A percentile compares a stretch with the other conserved stretches of the same genome.
Evolutionary conservation across 805 yeast species (phyloP).

Genomic region (Spathaspora boniae): DNA sequence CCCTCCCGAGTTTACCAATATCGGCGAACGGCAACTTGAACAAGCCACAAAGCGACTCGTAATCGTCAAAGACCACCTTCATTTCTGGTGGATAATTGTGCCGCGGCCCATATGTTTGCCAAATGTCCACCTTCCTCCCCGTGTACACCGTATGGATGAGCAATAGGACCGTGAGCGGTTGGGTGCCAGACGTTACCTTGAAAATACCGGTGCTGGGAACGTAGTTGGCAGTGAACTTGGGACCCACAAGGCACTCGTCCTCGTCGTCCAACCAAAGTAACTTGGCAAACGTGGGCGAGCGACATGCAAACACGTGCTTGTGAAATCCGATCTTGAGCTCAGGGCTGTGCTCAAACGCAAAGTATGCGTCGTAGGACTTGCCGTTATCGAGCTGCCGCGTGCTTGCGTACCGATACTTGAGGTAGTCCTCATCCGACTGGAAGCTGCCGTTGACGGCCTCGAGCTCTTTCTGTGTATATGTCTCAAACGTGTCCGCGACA

Average conservation of each 20-base stretch:
- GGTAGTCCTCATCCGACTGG: slow-evolving; percentile 8
- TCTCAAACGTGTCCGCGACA: slow-evolving; percentile 16
- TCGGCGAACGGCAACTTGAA: slow-evolving; percentile 5
- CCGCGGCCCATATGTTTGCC: slow-evolving; percentile 37
- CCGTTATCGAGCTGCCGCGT: slow-evolving; percentile 9
- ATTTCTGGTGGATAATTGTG: slow-evolving; percentile 26
- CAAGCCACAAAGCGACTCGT: slow-evolving; percentile 19
- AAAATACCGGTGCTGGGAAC: slow-evolving; percentile 12
- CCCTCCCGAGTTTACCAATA: not conserved
- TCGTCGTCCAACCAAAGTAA: slow-evolving; percentile 18
- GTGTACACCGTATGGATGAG: slow-evolving; percentile 49
- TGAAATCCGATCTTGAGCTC: slow-evolving; percentile 33
- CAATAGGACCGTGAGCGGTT: slow-evolving; percentile 38
- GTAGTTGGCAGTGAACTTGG: slow-evolving; percentile 23
- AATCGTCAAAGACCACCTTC: slow-evolving; percentile 24
- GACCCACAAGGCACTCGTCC: slow-evolving; percentile 21
- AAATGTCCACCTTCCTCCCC: slow-evolving; percentile 40
- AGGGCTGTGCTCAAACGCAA: slow-evolving; percentile 21
- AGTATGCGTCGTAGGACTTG: slow-evolving; percentile 35
- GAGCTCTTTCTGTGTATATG: slow-evolving; percentile 7
- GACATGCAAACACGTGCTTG: slow-evolving; percentile 23
- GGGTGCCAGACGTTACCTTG: slow-evolving; percentile 18
- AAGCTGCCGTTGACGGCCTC: slow-evolving; percentile 6
- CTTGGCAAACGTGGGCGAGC: slow-evolving; percentile 27
- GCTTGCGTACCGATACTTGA: slow-evolving; percentile 6